Evolutionary conservation across 805 yeast species (phyloP).

Genomic region (Ogataea kodamae): DNA sequence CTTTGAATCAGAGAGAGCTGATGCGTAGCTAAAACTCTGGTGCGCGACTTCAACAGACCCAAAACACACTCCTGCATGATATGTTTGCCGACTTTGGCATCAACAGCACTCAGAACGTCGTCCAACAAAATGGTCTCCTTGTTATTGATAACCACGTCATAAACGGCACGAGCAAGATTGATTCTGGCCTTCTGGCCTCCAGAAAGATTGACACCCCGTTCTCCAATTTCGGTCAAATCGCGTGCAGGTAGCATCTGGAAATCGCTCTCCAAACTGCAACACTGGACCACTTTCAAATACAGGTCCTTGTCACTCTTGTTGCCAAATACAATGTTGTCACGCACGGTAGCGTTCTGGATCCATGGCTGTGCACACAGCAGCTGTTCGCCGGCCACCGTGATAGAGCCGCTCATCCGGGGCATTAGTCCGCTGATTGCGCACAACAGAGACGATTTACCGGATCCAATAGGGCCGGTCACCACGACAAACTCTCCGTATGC

Average conservation of each 20-base stretch:
- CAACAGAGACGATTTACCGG: constrained; percentile 71
- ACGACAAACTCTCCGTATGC: constrained; percentile 54
- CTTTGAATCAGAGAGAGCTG: constrained; percentile 66
- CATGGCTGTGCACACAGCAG: constrained; percentile 57
- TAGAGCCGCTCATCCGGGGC: constrained; percentile 49
- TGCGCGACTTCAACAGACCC: constrained; percentile 53
- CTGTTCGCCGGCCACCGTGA: constrained; percentile 51
- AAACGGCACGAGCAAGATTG: constrained; percentile 66
- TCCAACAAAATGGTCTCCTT: constrained; percentile 58
- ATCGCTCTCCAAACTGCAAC: constrained; percentile 68
- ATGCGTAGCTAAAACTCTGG: constrained; percentile 80
- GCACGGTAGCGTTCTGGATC: constrained; percentile 79
- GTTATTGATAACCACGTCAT: constrained; percentile 37
- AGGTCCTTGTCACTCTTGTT: constrained; percentile 39
- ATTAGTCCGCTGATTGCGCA: constrained; percentile 68
- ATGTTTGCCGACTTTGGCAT: constrained; percentile 62
- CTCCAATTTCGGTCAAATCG: constrained; percentile 78
- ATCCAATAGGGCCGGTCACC: constrained; percentile 65
- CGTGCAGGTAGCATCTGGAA: constrained; percentile 68
- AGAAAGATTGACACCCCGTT: constrained; percentile 76
- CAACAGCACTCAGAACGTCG: constrained; percentile 69
- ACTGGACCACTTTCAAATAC: constrained; percentile 52
- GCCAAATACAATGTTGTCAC: constrained; percentile 73
- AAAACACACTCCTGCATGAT: constrained; percentile 58
- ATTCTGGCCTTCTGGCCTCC: constrained; percentile 88